Conservation (phyloP, 2,329 filamentous ascomycete genomes). For the Epichloe typhina region DNA sequence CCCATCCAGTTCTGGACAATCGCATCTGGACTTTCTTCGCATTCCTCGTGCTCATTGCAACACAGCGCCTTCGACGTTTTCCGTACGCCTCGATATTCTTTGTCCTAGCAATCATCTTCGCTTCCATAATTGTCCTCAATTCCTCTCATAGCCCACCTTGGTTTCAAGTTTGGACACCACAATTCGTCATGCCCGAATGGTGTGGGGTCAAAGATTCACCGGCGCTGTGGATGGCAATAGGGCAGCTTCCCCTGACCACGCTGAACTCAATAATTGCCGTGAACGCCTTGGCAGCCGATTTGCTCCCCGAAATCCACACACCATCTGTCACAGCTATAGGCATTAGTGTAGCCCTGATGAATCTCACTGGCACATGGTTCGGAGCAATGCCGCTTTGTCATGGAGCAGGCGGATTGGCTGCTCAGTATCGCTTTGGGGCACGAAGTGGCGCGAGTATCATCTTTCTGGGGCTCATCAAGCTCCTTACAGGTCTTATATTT, state of each 20-base stretch:
- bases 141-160: slow-evolving; percentile 29
- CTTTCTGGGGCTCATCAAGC: slow-evolving; percentile 62
- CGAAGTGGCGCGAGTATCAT: slow-evolving; percentile 76
- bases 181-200: slow-evolving; percentile 24
- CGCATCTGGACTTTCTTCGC: slow-evolving; percentile 62
- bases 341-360: slow-evolving; percentile 71
- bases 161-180: slow-evolving; percentile 48
- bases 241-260: slow-evolving; percentile 83
- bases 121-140: slow-evolving; percentile 28
- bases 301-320: slow-evolving; percentile 54
- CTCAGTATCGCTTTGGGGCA: slow-evolving; percentile 82
- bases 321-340: slow-evolving; percentile 68
- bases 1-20: slow-evolving; percentile 59
- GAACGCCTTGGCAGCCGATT: slow-evolving; percentile 61
- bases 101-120: slow-evolving; percentile 52
- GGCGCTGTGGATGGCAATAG: slow-evolving; percentile 51
- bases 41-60: slow-evolving; percentile 57
- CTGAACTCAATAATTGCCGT: slow-evolving; percentile 90
- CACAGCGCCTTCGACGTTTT: slow-evolving; percentile 50
- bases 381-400: slow-evolving; percentile 94
- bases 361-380: slow-evolving; percentile 77
- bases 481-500: slow-evolving; percentile 62
- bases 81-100: slow-evolving; percentile 73
- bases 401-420: slow-evolving; percentile 80
- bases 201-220: slow-evolving; percentile 14